Base-by-base conservation (phyloP, 805 yeast species). In the Spathaspora gorwiae region DNA sequence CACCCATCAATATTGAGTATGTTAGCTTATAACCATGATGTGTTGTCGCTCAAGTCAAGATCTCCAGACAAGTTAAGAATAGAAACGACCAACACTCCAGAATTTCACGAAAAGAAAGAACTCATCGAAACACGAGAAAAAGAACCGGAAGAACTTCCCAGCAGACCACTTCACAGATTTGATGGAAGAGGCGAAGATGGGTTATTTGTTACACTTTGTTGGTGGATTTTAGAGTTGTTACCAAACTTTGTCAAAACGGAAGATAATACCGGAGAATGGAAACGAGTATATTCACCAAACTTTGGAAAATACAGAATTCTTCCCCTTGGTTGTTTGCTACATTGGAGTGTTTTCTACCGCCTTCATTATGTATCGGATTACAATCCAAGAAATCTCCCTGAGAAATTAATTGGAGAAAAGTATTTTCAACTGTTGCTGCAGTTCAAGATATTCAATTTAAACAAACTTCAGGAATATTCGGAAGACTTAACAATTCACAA, bases 311-410 rank as follows among this genome's bases (percentile, higher is more conserved):
- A 57, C 5, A 65, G 88, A 47, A 64, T 64, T 36, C 61, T 83
- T 4, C 86, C 87, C 1, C 47, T 49, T 1, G 60, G 68, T 46
- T 72, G 76, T 9, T 60, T 59, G 11, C 48, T 81, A 31, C 88
- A 83, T 59, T 83, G 88, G 87, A 80, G 87, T 39, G 72, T 81
- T 1, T 69, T 66, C 48, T 82, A 83, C 79, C 65, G 84, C 50
- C 54, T 76, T 44, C 78, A 72, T 47, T 70, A 62, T 49, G 67
- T 75, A 43, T 45, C 56, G 32, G 76, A 72, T 50, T 78, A 79
- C 50, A 46, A 60, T 1, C 84, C 84, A 0, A 35, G 36, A 1
- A 62, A 61, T 42, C 30, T 64, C 10, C 60, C 61, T 6, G 12
- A 27, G 11, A 48, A 52, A 7, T 14, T 37, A 4, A 36, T 61